Conservation (phyloP, 1,284 basidiomycete genomes). For the Malassezia caprae region DNA sequence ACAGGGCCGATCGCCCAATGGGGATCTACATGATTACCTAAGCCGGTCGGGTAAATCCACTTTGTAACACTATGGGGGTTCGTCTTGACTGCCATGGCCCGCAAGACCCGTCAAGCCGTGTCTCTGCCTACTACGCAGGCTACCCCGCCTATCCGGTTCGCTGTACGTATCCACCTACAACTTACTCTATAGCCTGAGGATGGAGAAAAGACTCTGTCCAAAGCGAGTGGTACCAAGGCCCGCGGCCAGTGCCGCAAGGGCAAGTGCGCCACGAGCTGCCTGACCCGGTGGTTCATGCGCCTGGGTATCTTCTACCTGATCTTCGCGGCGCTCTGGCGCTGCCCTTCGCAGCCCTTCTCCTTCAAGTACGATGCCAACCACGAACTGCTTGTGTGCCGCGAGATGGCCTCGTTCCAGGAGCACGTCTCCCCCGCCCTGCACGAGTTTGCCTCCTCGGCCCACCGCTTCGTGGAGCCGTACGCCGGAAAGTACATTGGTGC, state of each 20-base stretch:
- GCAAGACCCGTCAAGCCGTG: slow-evolving; percentile 3
- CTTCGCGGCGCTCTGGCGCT: slow-evolving; percentile 33
- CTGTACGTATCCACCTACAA: slow-evolving; percentile 2
- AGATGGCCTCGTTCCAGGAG: slow-evolving; percentile 29
- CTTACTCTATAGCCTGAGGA: neutral
- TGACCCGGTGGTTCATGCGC: slow-evolving; percentile 1
- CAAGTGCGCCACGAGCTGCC: neutral
- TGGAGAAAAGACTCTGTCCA: neutral
- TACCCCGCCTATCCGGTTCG: slow-evolving; percentile 19
- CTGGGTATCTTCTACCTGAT: slow-evolving; percentile 14
- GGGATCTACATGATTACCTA: neutral
- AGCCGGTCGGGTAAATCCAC: neutral
- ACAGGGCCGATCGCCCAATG: neutral
- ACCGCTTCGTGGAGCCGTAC: slow-evolving; percentile 33
- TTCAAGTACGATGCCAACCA: slow-evolving; percentile 37
- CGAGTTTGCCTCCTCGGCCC: slow-evolving; percentile 22
- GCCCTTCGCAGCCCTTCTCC: slow-evolving; percentile 33
- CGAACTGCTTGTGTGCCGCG: slow-evolving; percentile 32
- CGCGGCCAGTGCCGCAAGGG: neutral
- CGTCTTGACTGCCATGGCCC: slow-evolving; percentile 9
- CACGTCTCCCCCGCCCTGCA: slow-evolving; percentile 30
- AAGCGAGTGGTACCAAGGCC: neutral
- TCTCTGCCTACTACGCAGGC: neutral
- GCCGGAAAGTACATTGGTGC: slow-evolving; percentile 10
- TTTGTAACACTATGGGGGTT: neutral